Evolutionary conservation across 257 asterid species (phyloP).

Genomic region (Petunia axillaris): DNA sequence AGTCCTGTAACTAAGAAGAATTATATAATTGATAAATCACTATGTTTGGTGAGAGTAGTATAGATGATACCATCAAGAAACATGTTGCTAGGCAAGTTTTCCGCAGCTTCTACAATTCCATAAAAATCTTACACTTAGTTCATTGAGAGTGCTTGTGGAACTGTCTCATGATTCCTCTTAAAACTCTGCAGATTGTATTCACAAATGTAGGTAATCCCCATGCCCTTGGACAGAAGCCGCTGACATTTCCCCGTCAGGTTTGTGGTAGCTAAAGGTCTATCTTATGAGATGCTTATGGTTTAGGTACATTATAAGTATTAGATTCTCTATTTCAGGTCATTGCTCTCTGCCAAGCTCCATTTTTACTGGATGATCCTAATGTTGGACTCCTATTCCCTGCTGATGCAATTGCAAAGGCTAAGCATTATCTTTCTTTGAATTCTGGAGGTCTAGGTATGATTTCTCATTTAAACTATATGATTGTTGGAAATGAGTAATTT

Average conservation of each 20-base stretch:
- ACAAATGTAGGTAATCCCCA: constrained; percentile 97
- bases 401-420: constrained; percentile 91
- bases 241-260: constrained; percentile 96
- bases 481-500: not conserved
- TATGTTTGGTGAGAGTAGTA: no score
- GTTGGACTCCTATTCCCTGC: constrained; percentile 94
- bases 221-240: constrained; percentile 92
- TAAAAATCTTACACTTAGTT: not conserved
- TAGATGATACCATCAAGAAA: no score
- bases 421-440: constrained; percentile 77
- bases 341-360: constrained; percentile 99
- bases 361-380: constrained; percentile 92
- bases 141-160: not conserved
- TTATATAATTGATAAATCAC: no score
- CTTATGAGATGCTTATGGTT: not conserved
- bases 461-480: not conserved
- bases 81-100: no score
- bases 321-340: constrained; percentile 55
- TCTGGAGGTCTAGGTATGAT: constrained; percentile 91
- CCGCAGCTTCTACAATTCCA: no score
- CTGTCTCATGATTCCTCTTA: constrained; percentile 3
- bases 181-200: constrained; percentile 67
- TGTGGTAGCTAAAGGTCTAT: not conserved
- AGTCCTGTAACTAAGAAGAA: no score
- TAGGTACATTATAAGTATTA: not conserved